Evolutionary conservation across 371 early-diverging fungal genomes (phyloP).

Genomic region (Mucor saturninus): DNA sequence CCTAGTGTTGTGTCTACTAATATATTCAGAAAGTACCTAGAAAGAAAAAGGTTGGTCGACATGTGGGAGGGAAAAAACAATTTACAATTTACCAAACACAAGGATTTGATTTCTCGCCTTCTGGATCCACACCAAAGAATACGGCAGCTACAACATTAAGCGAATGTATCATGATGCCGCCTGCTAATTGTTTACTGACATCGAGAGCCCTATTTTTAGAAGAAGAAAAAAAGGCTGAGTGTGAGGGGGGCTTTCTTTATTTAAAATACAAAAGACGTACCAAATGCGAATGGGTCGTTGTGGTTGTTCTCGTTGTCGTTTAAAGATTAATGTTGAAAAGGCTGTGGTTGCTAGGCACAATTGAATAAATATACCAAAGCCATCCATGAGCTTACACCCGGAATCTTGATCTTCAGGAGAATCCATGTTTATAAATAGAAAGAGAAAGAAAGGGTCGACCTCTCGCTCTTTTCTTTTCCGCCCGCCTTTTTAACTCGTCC

Average conservation of each 20-base stretch:
- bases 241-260: neutral
- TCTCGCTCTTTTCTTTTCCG: no score
- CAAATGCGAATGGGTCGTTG: slow-evolving; percentile 66
- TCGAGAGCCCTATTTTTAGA: slow-evolving; percentile 58
- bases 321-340: slow-evolving; percentile 67
- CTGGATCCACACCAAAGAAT: slow-evolving; percentile 54
- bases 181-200: slow-evolving; percentile 69
- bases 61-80: neutral
- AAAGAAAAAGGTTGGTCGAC: neutral
- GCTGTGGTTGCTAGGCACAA: slow-evolving; percentile 63
- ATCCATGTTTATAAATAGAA: slow-evolving; percentile 1
- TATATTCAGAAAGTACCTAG: slow-evolving; percentile 77
- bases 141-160: slow-evolving; percentile 68
- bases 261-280: slow-evolving; percentile 35
- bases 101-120: slow-evolving; percentile 59
- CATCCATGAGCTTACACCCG: slow-evolving; percentile 62
- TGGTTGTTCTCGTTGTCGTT: slow-evolving; percentile 65
- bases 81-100: slow-evolving; percentile 64
- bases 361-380: slow-evolving; percentile 71
- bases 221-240: neutral
- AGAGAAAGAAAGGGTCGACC: slow-evolving; percentile 1
- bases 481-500: no score
- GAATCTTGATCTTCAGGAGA: slow-evolving; percentile 32
- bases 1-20: slow-evolving; percentile 73
- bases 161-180: slow-evolving; percentile 66